Evolutionary conservation across 495 filamentous ascomycete genomes (phyloP).

Genomic region (Lasiosphaeria ovina): DNA sequence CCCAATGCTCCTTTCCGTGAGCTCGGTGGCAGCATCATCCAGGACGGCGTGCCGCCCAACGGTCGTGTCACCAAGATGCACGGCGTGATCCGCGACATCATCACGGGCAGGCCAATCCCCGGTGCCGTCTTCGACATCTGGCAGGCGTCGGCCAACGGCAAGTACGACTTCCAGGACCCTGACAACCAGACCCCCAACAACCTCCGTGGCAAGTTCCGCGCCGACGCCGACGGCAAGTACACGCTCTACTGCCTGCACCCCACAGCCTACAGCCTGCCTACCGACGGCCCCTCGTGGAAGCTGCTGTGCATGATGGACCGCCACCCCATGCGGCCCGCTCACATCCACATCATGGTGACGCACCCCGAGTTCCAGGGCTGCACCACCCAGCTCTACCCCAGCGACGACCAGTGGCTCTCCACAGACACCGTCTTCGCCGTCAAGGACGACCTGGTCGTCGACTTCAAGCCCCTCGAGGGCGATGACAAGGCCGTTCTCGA

Average conservation of each 20-base stretch:
- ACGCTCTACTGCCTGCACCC: constrained; percentile 81
- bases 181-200: constrained; percentile 74
- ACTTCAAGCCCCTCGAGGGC: constrained; percentile 63
- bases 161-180: constrained; percentile 89
- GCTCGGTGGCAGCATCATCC: constrained; percentile 68
- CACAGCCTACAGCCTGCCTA: constrained; percentile 75
- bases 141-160: constrained; percentile 80
- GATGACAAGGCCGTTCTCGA: constrained; percentile 67
- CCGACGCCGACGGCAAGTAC: constrained; percentile 74
- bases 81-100: constrained; percentile 68
- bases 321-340: constrained; percentile 79
- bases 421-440: constrained; percentile 79
- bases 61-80: constrained; percentile 72
- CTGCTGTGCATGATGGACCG: constrained; percentile 71
- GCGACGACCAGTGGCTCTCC: constrained; percentile 62
- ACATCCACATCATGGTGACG: constrained; percentile 78
- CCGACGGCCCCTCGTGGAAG: constrained; percentile 67
- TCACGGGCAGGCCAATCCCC: constrained; percentile 67
- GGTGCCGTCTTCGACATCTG: constrained; percentile 79
- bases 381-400: constrained; percentile 77
- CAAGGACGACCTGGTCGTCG: constrained; percentile 72
- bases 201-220: constrained; percentile 78
- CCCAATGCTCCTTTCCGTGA: constrained; percentile 76
- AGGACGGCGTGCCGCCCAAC: constrained; percentile 57
- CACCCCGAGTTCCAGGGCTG: constrained; percentile 59